These are phyloP conservation scores for Boletus insuetus DNA, from an alignment of 768 basidiomycete genomes.

Conservation along the genomic window DNA sequence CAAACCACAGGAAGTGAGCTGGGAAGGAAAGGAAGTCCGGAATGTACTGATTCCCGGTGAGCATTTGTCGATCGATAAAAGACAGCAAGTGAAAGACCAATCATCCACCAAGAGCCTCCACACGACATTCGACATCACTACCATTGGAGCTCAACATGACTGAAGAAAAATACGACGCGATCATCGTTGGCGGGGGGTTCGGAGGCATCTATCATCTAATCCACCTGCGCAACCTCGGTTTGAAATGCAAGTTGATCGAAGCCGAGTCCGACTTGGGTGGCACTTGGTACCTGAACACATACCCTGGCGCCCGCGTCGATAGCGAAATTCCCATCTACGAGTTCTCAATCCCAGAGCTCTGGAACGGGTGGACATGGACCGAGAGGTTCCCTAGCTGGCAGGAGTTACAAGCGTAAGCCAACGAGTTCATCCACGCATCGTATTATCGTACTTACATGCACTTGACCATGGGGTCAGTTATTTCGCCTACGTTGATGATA, in stretches of 20 bases:
- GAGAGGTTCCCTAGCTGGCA: slow-evolving; percentile 12
- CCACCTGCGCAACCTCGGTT: slow-evolving; percentile 5
- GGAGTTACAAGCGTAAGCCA: slow-evolving; percentile 10
- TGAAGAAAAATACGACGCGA: slow-evolving; percentile 5
- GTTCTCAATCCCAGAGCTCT: slow-evolving; percentile 11
- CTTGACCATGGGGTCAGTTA: neutral
- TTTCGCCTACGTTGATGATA: slow-evolving; percentile 11
- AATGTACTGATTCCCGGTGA: too few relatives aligned
- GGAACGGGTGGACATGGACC: slow-evolving; percentile 11
- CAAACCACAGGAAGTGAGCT: too few relatives aligned
- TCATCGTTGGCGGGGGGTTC: slow-evolving; percentile 12
- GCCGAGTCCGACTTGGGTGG: slow-evolving; percentile 12
- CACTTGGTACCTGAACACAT: slow-evolving; percentile 16
- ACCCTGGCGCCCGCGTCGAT: slow-evolving; percentile 13
- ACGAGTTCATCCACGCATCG: neutral
- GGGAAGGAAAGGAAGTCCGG: too few relatives aligned
- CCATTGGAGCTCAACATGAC: neutral
- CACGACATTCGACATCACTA: neutral
- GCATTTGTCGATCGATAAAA: too few relatives aligned
- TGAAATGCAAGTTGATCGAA: slow-evolving; percentile 12
- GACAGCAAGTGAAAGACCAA: too few relatives aligned
- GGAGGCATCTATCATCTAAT: slow-evolving; percentile 8
- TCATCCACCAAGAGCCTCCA: too few relatives aligned
- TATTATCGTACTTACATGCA: neutral
- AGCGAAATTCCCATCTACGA: slow-evolving; percentile 9